Evolutionary conservation across 129 eudicot species (phyloP), one percentile per base, ranked within the genome.

Genomic region (Erigeron canadensis): DNA sequence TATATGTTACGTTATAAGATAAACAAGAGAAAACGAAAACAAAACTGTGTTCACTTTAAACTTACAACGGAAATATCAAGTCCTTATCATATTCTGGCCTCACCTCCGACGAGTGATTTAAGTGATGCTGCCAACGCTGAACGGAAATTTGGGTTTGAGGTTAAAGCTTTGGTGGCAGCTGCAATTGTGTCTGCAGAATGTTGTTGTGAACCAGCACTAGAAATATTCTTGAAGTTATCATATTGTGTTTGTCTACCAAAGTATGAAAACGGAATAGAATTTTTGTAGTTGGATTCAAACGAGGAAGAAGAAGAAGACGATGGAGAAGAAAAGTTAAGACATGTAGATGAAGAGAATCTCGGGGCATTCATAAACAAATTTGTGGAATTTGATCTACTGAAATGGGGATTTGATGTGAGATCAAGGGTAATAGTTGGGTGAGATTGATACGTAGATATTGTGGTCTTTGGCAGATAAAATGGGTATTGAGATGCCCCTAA

Each of bases 341-440:
- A 82, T 28, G 85, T 59, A 10, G 88, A 75, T 61, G 84, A 83
- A 57, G 84, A 81, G 74, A 68, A 76, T 38, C 51, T 50, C 51
- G 81, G 79, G 7, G 70, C 58, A 42, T 75, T 65, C 54, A 51
- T 75, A 56, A 71, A 50, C 1, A 47, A 74, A 55, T 64, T 70
- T 17, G 85, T 69, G 2, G 85, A 65, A 28, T 73, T 51, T 62
- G 78, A 73, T 67, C 23, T 75, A 40, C 77, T 71, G 76, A 71
- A 72, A 57, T 55, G 72, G 15, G 85, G 69, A 53, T 55, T 64
- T 44, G 85, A 19, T 64, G 82, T 79, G 69, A 90, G 95, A 83
- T 90, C 97, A 34, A 90, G 89, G 41, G 90, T 85, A 75, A 90
- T 65, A 6, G 97, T 90, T 39, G 95, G 97, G 86, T 90, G 97